Conservation (phyloP, 2,329 filamentous ascomycete species). For the Diplocarpon rosae region DNA sequence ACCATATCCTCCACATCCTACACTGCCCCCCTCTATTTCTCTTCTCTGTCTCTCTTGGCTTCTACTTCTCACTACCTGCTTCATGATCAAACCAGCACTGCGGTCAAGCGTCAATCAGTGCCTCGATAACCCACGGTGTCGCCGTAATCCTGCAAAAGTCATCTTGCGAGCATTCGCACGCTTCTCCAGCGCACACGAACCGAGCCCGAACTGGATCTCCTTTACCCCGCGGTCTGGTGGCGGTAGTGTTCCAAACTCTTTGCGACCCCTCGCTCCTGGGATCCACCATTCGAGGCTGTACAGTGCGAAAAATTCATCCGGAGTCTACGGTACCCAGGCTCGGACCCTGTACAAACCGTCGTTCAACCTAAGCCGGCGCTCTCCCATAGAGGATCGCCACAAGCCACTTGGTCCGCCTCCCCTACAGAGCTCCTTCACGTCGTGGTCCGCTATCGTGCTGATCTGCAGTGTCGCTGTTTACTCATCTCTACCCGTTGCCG, state of each 20-base stretch:
- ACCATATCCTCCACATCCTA: conserved; percentile 1
- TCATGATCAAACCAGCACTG: neutral
- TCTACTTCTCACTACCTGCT: neutral
- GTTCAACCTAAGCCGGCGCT: neutral
- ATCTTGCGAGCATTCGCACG: neutral
- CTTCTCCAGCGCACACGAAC: neutral
- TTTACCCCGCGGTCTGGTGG: neutral
- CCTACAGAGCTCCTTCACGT: neutral
- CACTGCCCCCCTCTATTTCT: neutral
- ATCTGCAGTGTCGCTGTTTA: neutral
- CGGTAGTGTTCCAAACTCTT: neutral
- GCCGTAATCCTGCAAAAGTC: too few species aligned
- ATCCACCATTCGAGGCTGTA: neutral
- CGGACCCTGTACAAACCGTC: neutral
- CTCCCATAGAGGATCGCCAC: neutral
- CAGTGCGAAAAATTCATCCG: neutral
- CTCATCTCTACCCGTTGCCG: neutral
- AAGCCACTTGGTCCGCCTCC: neutral
- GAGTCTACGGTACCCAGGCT: neutral
- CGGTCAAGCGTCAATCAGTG: neutral
- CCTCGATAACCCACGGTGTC: too few species aligned
- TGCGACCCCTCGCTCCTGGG: neutral
- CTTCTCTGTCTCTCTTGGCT: neutral
- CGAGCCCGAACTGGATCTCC: too few species aligned
- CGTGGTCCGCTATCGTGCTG: neutral